These are phyloP conservation scores for Smittium culicis DNA, from an alignment of 371 early-diverging fungal species.

Conservation along the genomic window DNA sequence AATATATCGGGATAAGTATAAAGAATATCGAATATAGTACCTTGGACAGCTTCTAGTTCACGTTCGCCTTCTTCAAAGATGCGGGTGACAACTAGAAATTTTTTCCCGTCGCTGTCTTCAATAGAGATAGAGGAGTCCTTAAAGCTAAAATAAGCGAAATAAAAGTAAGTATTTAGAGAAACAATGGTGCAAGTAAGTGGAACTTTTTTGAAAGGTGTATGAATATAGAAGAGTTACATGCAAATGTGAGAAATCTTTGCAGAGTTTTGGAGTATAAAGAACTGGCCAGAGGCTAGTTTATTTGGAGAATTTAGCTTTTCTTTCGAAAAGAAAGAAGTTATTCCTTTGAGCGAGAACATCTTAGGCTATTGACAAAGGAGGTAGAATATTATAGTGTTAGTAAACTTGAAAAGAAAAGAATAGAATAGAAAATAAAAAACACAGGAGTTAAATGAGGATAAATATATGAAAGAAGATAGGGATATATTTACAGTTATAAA, in stretches of 20 bases:
- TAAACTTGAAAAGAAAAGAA: too few relatives aligned
- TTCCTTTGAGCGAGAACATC: not conserved
- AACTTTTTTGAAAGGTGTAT: too few relatives aligned
- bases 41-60: conserved; percentile 18
- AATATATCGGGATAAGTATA: too few relatives aligned
- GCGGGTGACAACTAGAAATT: conserved; percentile 41
- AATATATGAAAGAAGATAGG: too few relatives aligned
- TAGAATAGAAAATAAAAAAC: too few relatives aligned
- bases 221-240: too few relatives aligned
- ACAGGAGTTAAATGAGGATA: too few relatives aligned
- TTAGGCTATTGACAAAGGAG: too few relatives aligned
- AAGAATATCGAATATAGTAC: not conserved
- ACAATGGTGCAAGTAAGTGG: too few relatives aligned
- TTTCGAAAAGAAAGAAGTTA: not conserved
- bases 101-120: not conserved
- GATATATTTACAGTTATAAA: too few relatives aligned
- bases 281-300: not conserved
- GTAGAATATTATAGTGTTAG: too few relatives aligned
- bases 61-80: conserved; percentile 62
- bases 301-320: not conserved
- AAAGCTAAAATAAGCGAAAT: not conserved
- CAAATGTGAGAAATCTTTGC: not conserved
- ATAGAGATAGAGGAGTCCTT: not conserved
- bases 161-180: too few relatives aligned
- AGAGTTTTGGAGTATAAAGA: not conserved